Evolutionary conservation across 1,139 yeast genomes (phyloP), one percentile per base, ranked within the genome.

Genomic region (Candida anutae): DNA sequence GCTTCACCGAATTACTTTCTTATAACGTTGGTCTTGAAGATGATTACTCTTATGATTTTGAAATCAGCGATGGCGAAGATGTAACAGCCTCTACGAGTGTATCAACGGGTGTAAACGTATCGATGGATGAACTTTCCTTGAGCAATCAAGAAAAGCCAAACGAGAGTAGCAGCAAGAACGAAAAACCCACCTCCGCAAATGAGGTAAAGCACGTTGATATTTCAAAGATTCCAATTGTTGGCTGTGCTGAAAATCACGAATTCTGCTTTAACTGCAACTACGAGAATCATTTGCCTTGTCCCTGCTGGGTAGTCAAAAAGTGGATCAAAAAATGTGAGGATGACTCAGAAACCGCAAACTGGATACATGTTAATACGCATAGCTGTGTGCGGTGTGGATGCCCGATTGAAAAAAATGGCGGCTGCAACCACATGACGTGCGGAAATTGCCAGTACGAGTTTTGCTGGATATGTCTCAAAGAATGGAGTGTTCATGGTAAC

Each of bases 361-460:
- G 97, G 97, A 77, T 90, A 20, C 68, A 76, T n/a, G 78, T 84
- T 3, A 78, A 90, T 50, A 87, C 98, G 2, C 81, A 85, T 43
- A 72, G 74, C 28, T 90, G 98, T 48, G 88, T 93, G 3, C 60
- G 67, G 37, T 79, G 90, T 52, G 54, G 50, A 13, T 49, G 77
- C 1, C 38, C 43, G 1, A 78, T 78, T 35, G 87, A 83, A 45
- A 82, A 88, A 48, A 81, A 80, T 48, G 97, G 96, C 17, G 97
- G 97, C 0, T 90, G 97, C 55, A 88, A 90, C 55, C 98, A 90
- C 55, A 88, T 90, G 95, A 70, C 77, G 0, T 90, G 99, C 51
- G 62, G 72, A 5, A 79, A 77, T 36, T 90, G 99, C 52, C 50
- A 53, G 9, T 58, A 74, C 48, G 84, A 88, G 46, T 90, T 87